Evolutionary conservation across 768 basidiomycete species (phyloP), one percentile per base, ranked within the genome.

Genomic region (Boletus edulis): DNA sequence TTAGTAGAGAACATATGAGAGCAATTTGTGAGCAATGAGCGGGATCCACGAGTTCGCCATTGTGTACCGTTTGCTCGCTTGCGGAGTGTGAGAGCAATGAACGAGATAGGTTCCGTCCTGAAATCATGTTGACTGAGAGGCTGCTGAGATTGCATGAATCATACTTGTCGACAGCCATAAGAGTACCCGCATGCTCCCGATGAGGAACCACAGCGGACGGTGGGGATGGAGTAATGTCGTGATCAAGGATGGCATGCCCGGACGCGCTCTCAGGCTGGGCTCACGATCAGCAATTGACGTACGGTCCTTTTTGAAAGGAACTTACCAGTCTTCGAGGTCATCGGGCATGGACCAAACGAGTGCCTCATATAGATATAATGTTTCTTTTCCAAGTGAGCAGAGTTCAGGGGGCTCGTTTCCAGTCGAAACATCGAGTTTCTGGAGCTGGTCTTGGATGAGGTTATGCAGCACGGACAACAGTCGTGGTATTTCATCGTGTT

Each of bases 131-230:
- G 43, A 60, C 34, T 49, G 32, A 50, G 41, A 51, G 22, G 43
- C 34, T 31, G 35, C n/a, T 41, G 29, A 54, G 44, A 49, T 24
- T 31, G 35, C 46, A 51, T 49, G 11, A 46, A 56, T 41, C 55
- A 24, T 46, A 72, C 84, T 57, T 35, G 81, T 80, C 18, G 81
- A 81, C 39, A 88, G 64, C 50, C 83, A 67, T 17, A 79, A 66
- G 27, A 91, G 69, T 14, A 85, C 57, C n/a, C 80, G 77, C 17
- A 77, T 69, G 38, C 76, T 73, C 13, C 76, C 75, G 45, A 71
- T 66, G 9, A 88, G 65, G 27, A 89, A 65, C 74, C 79, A 78
- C 5, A 63, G 55, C 3, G 86, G 81, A 49, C 85, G 85, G 22
- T 72, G 68, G 6, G 73, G 59, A 55, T 81, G 72, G 15, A 90